A percentile compares a stretch with the other conserved stretches of the same genome.
Evolutionary conservation across 148 eudicot species (phyloP).

Genomic region (Nepenthes gracilis): DNA sequence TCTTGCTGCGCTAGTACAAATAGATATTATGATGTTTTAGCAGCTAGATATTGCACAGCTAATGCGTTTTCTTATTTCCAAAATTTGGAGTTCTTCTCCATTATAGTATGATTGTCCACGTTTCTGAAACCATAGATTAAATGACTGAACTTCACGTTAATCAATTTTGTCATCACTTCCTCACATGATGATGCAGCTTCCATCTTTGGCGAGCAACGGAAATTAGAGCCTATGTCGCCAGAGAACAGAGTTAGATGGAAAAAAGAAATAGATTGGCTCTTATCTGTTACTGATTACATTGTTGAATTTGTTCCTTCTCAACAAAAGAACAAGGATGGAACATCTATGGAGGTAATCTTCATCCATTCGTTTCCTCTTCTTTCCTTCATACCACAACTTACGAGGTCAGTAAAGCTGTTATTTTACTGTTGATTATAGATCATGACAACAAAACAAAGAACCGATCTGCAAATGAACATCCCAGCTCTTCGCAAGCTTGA

Average conservation of each 20-base stretch:
- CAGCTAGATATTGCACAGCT: no score
- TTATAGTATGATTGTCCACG: no score
- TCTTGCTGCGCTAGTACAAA: no score
- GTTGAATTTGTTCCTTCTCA: constrained; percentile 52
- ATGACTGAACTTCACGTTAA: not conserved
- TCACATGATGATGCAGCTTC: constrained; percentile 31
- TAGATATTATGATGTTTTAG: no score
- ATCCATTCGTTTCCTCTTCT: constrained; percentile 4
- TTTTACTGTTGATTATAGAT: not conserved
- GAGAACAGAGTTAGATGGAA: constrained; percentile 48
- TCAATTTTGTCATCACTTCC: no score
- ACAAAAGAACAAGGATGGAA: constrained; percentile 38
- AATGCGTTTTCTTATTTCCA: no score
- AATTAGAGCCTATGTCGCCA: constrained; percentile 50
- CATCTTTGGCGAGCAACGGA: constrained; percentile 46
- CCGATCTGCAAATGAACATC: constrained; percentile 60
- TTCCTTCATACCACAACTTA: not conserved
- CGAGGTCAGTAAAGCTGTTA: not conserved
- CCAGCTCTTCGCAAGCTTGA: constrained; percentile 85
- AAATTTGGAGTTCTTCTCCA: no score
- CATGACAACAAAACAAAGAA: constrained; percentile 81
- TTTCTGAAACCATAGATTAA: not conserved
- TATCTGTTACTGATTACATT: constrained; percentile 58
- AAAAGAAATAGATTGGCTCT: constrained; percentile 57
- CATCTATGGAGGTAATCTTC: constrained; percentile 31